These are phyloP conservation scores for Bacidia rubella DNA, from an alignment of 495 filamentous ascomycete species.

Conservation along the genomic window DNA sequence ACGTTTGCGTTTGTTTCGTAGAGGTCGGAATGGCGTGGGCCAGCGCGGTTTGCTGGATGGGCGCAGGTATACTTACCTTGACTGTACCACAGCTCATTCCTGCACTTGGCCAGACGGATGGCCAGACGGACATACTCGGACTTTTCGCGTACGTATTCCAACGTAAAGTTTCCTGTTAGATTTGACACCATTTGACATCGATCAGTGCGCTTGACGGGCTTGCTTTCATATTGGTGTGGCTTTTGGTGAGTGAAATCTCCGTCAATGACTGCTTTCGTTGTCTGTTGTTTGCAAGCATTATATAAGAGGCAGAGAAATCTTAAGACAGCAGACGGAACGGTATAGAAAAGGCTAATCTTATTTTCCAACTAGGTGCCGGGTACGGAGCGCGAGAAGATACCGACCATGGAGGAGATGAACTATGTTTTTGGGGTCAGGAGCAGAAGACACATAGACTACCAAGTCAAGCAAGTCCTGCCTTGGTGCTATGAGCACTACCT, in stretches of 20 bases:
- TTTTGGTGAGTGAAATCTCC: too few species aligned
- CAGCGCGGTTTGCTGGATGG: conserved; percentile 11
- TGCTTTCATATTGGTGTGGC: conserved; percentile 17
- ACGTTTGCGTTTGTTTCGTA: not conserved
- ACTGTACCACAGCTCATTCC: conserved; percentile 12
- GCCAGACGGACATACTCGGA: conserved; percentile 10
- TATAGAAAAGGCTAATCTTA: too few species aligned
- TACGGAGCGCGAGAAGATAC: conserved; percentile 8
- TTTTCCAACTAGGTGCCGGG: too few species aligned
- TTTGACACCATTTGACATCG: not conserved
- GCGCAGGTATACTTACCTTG: conserved; percentile 14
- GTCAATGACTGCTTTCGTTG: too few species aligned
- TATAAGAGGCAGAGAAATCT: too few species aligned
- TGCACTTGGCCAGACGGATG: not conserved
- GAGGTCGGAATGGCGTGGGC: conserved; percentile 19
- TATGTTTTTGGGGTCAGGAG: conserved; percentile 24
- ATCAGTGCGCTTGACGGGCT: conserved; percentile 14
- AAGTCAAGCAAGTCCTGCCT: conserved; percentile 19
- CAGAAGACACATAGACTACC: conserved; percentile 24
- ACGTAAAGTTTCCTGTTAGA: too few species aligned
- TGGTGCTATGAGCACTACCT: conserved; percentile 17
- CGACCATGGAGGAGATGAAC: conserved; percentile 16
- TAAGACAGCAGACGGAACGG: too few species aligned
- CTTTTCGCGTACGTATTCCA: conserved; percentile 18
- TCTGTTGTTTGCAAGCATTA: too few species aligned